Conservation (phyloP, 164 flowering plant species). For the Aristolochia contorta region DNA sequence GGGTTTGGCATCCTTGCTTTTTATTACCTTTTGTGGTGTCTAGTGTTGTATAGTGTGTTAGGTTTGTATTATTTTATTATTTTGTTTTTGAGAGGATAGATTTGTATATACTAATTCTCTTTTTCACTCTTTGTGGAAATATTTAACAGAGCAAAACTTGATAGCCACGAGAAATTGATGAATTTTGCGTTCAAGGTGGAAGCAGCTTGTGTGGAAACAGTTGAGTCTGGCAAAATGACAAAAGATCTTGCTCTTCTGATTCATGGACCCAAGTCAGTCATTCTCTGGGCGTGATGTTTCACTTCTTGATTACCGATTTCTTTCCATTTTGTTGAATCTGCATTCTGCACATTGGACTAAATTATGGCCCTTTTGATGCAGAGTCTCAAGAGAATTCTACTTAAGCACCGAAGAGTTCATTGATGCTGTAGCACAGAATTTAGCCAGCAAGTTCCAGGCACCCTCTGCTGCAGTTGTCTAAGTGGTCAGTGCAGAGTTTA, state of each 20-base stretch:
- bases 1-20: too few species aligned
- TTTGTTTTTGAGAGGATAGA: too few species aligned
- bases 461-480: constrained; percentile 21
- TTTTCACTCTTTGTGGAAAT: too few species aligned
- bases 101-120: too few species aligned
- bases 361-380: constrained; percentile 17
- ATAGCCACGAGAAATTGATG: constrained; percentile 47
- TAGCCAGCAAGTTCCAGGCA: constrained; percentile 31
- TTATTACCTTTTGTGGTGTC: too few species aligned
- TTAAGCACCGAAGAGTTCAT: constrained; percentile 89
- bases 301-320: background rate
- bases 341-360: background rate
- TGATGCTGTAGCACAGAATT: constrained; percentile 68
- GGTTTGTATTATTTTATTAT: background rate
- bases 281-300: background rate
- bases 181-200: constrained; percentile 76
- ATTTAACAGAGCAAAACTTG: constrained; percentile 61
- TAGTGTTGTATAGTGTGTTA: background rate
- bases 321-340: too few species aligned
- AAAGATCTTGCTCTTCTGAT: constrained; percentile 86
- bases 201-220: constrained; percentile 75
- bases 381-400: constrained; percentile 68
- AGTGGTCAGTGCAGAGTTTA: too few species aligned
- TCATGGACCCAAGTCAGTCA: constrained; percentile 55
- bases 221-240: constrained; percentile 94